Base-by-base conservation (phyloP, 1,284 basidiomycete species). In the Cutaneotrichosporon arboriforme region DNA sequence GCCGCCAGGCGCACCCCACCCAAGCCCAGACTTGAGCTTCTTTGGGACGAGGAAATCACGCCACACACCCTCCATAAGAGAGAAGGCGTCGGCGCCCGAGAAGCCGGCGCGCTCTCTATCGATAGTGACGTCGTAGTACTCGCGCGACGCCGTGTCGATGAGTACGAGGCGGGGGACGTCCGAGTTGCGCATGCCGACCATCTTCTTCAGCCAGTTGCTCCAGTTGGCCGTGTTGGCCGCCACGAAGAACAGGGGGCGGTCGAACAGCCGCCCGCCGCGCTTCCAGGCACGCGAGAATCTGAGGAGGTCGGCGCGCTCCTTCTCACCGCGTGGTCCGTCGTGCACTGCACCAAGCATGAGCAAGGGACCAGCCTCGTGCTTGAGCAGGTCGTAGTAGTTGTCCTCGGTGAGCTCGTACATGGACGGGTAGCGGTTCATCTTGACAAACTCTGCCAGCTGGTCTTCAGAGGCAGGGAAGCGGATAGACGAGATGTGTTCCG, bases 191-290 rank as follows among this genome's bases (percentile, higher is more conserved):
- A 77, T 71, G n/a, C 68, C 84, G 71, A 93, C 94, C 82, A 89
- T 90, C 60, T 83, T 84, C 78, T 87, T 89, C 73, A 93, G 76
- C 90, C 90, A 94, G 50, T 81, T 84, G 17, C 74, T 78, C 90
- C 90, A 93, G 68, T 79, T 81, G 21, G 83, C 83, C 0, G 77
- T 81, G 65, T 94, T 87, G 81, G 93, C 90, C 83, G 84, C 88
- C 8, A 84, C 81, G 73, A 92, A 94, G 49, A 90, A 81, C 0
- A 93, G 84, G 14, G 84, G 82, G 44, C 82, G 77, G 9, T 71
- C 76, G 40, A 69, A 69, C 26, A 51, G 52, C 47, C 67, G 62
- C 15, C 72, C 70, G 13, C 73, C 71, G 44, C 65, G 65, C 39
- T 67, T 79, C 90, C 88, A 92, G 53, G 82, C 81, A 55, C 77